Percentiles rank a stretch among this genome's conserved stretches.
Conservation (phyloP, 257 asterid species). For the Thymus mandschuricus region DNA sequence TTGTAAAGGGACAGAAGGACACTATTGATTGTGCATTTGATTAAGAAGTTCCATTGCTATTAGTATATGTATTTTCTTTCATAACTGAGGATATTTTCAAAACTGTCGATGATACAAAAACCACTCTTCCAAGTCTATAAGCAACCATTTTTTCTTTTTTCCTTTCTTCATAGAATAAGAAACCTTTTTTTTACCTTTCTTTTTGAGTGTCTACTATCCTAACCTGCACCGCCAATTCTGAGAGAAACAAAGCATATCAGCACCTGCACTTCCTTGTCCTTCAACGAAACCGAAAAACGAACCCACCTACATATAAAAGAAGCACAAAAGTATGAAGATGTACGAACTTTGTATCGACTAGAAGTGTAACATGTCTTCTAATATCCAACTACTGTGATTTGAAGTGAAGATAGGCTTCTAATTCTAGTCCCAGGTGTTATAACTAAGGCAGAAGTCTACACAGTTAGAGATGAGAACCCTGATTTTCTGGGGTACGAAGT, state of each 20-base stretch:
- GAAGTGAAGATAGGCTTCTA: not conserved
- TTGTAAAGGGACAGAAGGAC: too few relatives aligned
- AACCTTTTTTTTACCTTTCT: too few relatives aligned
- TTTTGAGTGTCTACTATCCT: conserved; percentile 35
- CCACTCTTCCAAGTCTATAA: conserved; percentile 30
- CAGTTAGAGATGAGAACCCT: not conserved
- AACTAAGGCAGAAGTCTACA: not conserved
- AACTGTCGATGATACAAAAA: conserved; percentile 25
- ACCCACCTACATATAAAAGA: conserved; percentile 15
- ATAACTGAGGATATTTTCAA: conserved; percentile 27
- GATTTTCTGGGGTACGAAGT: not conserved
- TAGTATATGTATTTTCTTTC: conserved; percentile 7
- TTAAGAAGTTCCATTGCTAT: not conserved
- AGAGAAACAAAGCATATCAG: conserved; percentile 29
- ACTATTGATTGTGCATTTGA: too few relatives aligned
- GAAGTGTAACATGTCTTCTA: not conserved
- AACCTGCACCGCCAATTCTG: conserved; percentile 31
- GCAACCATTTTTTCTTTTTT: not conserved
- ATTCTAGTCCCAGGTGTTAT: not conserved
- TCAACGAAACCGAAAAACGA: conserved; percentile 14
- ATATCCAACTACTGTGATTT: not conserved
- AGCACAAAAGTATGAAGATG: not conserved
- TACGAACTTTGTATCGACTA: not conserved
- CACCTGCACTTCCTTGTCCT: conserved; percentile 34
- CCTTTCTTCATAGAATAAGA: too few relatives aligned